Base-by-base conservation (phyloP, 1,139 yeast genomes). In the Taphrina confusa region DNA sequence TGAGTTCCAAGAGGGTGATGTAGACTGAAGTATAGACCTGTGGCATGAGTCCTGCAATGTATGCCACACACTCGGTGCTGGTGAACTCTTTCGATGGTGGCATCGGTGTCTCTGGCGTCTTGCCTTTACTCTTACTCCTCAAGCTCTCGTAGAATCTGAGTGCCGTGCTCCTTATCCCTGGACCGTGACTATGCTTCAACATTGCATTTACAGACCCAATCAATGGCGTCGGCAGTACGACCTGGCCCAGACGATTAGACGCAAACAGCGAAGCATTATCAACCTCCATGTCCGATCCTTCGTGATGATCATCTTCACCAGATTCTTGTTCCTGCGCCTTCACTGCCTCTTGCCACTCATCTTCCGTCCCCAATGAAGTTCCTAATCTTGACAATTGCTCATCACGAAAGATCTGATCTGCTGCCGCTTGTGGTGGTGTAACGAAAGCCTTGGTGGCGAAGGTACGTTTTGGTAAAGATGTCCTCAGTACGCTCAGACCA, bases 11-110 rank as follows among this genome's bases (percentile, higher is more conserved):
- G 49, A 92, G 73, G 0, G 85, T 89, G 65, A 85, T 88, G 63
- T 77, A 77, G 1, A 83, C 74, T 36, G 90, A 81, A 1, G 91
- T 87, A 70, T 88, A 92, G 69, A 89, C 87, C 68, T 88, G 96
- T 9, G 88, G 75, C 68, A 92, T 89, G n/a, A 87, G 77, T 0
- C 92, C 85, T 0, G 89, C 92, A 39, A 92, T 82, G 65, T 86
- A 87, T 1, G 94, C 82, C 71, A 91, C 96, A 9, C 40, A 55
- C 25, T 60, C 58, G 22, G 37, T 37, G 20, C 30, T 20, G 4
- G 62, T 51, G 27, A 60, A 57, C 9, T 49, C 54, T 31, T 37
- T 45, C 28, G 52, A 39, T 8, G 46, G 22, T 6, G 54, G 54
- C 60, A 47, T 47, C 1, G 49, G 50, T 9, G 37, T 44, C 11